Evolutionary conservation across 169 alveolate species (phyloP), one percentile per base, ranked within the genome.

Genomic region (Cryptosporidium xiaoi): DNA sequence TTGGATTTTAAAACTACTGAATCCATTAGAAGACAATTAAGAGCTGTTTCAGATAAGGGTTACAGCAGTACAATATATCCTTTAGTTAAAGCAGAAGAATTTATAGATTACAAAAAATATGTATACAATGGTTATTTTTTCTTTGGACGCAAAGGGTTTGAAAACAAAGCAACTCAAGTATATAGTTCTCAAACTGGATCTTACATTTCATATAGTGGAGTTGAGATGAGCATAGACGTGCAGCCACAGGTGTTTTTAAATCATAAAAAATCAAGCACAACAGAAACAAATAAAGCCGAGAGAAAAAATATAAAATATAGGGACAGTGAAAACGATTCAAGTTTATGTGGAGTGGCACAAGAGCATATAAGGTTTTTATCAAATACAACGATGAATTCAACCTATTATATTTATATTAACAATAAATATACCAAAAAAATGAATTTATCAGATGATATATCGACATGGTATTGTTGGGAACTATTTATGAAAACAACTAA

Each of bases 381-480:
- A 13, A 77, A 48, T 46, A 40, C 51, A 51, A 58, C 71, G 10
- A 60, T 53, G n/a, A 62, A 62, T 10, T n/a, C 27, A 48, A 20
- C 64, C 20, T 77, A 77, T 36, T 60, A 56, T 24, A 51, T 77
- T 46, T 77, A 77, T 24, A 10, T 60, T 4, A 77, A 77, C 64
- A 51, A 56, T 8, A 56, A 77, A 27, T 77, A 77, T 24, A 60
- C 24, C 27, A 77, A 77, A 36, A 77, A 77, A 60, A 77, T 77
- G 87, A 77, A 77, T 46, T 64, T 77, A 16, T 77, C 87, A 12
- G 87, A 77, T n/a, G 87, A 77, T 24, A 77, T 77, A 58, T 55
- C 87, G 16, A 77, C 71, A 12, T 77, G 87, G 87, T 44, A 56
- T 77, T 56, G 77, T 29, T 77, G 87, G 87, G 87, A 77, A 60